phyloP scores from a whole-genome alignment of 2,329 filamentous ascomycete genomes.

The Ophiosphaerella herpotricha region DNA sequence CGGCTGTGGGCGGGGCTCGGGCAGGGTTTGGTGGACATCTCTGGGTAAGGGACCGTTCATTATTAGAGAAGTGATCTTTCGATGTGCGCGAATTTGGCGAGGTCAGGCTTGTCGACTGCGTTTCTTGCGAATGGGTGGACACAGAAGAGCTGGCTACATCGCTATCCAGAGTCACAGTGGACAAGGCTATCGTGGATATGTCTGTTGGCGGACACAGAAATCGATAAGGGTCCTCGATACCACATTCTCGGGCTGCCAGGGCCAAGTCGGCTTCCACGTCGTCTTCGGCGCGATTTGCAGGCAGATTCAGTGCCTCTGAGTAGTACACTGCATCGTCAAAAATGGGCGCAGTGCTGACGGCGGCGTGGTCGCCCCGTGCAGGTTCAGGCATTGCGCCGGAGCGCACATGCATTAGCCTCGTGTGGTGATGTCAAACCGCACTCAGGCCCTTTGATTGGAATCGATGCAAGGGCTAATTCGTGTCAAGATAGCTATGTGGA shows the following conservation, averaged over 20 bases:
- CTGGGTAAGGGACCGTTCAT: constrained; percentile 23
- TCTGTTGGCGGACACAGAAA: constrained; percentile 30
- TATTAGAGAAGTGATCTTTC: constrained; percentile 27
- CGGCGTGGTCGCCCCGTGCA: constrained; percentile 25
- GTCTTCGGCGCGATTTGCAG: constrained; percentile 35
- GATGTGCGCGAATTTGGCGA: constrained; percentile 41
- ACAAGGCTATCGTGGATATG: constrained; percentile 31
- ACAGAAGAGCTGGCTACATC: constrained; percentile 36
- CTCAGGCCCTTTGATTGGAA: constrained; percentile 24
- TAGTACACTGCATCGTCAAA: constrained; percentile 42
- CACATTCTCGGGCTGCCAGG: constrained; percentile 32
- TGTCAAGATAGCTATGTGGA: too few species aligned
- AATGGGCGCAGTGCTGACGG: constrained; percentile 36
- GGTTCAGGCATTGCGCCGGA: constrained; percentile 38
- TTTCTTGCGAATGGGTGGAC: constrained; percentile 42
- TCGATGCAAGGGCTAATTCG: neutral
- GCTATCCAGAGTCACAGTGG: constrained; percentile 37
- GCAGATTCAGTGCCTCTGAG: constrained; percentile 36
- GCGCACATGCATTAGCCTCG: constrained; percentile 36
- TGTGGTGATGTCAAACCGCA: constrained; percentile 26
- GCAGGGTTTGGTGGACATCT: constrained; percentile 19
- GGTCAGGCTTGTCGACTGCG: constrained; percentile 42
- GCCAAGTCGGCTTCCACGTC: constrained; percentile 36
- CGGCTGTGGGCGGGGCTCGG: constrained; percentile 22
- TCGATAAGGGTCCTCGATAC: constrained; percentile 41